Percentiles rank a stretch among this genome's conserved stretches.
phyloP scores from a whole-genome alignment of 1,139 yeast species.

The Debaryomyces coudertii region DNA sequence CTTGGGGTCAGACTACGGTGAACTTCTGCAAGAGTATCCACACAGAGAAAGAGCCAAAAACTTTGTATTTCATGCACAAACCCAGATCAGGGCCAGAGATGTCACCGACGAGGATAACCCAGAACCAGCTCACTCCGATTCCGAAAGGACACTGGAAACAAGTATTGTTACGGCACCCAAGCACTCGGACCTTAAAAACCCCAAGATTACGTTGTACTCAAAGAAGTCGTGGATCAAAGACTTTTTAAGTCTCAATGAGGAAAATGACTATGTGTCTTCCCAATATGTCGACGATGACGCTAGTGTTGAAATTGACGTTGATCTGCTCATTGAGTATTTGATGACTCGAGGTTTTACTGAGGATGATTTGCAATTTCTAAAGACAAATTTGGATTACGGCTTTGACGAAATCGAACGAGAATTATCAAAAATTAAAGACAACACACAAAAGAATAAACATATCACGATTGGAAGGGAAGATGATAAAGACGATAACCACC shows the following conservation, averaged over 20 bases:
- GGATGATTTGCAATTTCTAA: conserved; percentile 33
- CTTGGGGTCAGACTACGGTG: not conserved
- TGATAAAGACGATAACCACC: conserved; percentile 5
- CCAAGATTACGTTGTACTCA: conserved; percentile 12
- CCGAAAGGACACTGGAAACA: not conserved
- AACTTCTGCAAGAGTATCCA: conserved; percentile 1
- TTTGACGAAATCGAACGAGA: conserved; percentile 42
- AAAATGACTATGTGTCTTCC: not conserved
- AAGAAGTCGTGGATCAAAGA: conserved; percentile 23
- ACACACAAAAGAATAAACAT: conserved; percentile 18
- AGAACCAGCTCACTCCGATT: not conserved
- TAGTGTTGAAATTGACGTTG: conserved; percentile 22
- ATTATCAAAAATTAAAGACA: conserved; percentile 33
- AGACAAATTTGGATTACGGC: conserved; percentile 36
- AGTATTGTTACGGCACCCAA: not conserved
- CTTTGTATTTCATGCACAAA: conserved; percentile 4
- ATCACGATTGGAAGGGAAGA: conserved; percentile 43
- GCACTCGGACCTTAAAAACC: conserved; percentile 1
- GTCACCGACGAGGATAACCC: not conserved
- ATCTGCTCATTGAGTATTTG: conserved; percentile 33
- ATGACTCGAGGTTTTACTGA: conserved; percentile 33
- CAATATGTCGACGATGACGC: not conserved
- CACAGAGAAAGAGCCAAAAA: conserved; percentile 5
- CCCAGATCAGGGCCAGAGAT: conserved; percentile 1
- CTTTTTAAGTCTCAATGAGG: conserved; percentile 16